Percentiles rank a stretch among this genome's conserved stretches.
Conservation (phyloP, 495 filamentous ascomycete species). For the Talaromyces thailandensis region DNA sequence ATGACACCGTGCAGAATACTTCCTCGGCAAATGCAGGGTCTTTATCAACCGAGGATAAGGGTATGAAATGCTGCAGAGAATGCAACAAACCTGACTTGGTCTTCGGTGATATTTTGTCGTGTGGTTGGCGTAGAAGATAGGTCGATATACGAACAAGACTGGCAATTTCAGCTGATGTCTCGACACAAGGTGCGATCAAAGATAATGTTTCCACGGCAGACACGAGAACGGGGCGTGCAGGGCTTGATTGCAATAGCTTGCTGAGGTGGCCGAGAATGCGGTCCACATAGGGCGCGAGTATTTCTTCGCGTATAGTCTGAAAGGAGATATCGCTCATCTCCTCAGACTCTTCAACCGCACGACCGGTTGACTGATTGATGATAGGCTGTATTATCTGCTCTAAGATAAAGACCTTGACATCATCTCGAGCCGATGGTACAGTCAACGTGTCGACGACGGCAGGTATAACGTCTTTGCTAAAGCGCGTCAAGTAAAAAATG, state of each 20-base stretch:
- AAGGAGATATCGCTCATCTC: constrained; percentile 44
- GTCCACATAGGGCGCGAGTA: constrained; percentile 65
- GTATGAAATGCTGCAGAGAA: constrained; percentile 67
- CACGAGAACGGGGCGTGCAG: constrained; percentile 63
- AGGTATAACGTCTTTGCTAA: constrained; percentile 53
- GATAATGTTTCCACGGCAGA: constrained; percentile 71
- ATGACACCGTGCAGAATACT: constrained; percentile 55
- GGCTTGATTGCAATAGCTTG: constrained; percentile 61
- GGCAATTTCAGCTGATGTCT: constrained; percentile 56
- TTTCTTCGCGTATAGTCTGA: constrained; percentile 44
- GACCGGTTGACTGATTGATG: constrained; percentile 42
- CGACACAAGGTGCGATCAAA: constrained; percentile 62
- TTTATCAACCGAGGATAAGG: constrained; percentile 46
- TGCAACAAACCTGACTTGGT: constrained; percentile 73
- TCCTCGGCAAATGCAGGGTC: constrained; percentile 32
- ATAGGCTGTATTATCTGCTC: constrained; percentile 57
- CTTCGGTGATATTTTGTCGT: constrained; percentile 67
- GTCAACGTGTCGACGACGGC: constrained; percentile 64
- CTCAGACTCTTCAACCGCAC: constrained; percentile 31
- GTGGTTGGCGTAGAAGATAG: constrained; percentile 77
- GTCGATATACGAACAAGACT: constrained; percentile 66
- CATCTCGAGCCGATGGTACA: constrained; percentile 70
- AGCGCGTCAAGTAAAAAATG: constrained; percentile 56
- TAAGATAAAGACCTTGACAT: constrained; percentile 77
- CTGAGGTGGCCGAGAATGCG: constrained; percentile 56